Evolutionary conservation across 768 basidiomycete genomes (phyloP).

Genomic region (Nidularia sp.): DNA sequence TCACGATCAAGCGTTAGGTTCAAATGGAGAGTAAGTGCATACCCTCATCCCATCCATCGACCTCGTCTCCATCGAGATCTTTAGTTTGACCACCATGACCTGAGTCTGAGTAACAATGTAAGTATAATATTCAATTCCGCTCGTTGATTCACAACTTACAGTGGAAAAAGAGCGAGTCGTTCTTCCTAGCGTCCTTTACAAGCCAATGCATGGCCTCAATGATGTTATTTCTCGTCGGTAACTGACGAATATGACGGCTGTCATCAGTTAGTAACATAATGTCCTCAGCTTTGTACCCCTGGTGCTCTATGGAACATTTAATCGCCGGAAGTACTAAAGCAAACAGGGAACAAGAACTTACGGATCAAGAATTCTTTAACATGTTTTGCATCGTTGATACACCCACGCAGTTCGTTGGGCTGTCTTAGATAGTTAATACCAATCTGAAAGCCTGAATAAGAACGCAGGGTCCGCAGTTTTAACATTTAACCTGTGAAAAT

Average conservation of each 20-base stretch:
- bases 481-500: neutral
- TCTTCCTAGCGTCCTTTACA: conserved; percentile 58
- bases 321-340: neutral
- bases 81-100: conserved; percentile 93
- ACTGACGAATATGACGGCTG: conserved; percentile 30
- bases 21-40: conserved; percentile 1
- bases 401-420: conserved; percentile 60
- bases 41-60: conserved; percentile 81
- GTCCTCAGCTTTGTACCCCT: conserved; percentile 54
- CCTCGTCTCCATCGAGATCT: conserved; percentile 75
- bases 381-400: conserved; percentile 77
- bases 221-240: conserved; percentile 45
- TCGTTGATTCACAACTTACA: conserved; percentile 30
- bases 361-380: conserved; percentile 65
- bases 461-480: neutral
- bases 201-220: conserved; percentile 54
- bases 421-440: conserved; percentile 78
- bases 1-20: neutral
- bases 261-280: conserved; percentile 72
- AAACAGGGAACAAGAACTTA: conserved; percentile 19
- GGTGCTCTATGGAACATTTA: conserved; percentile 15
- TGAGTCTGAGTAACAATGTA: conserved; percentile 49
- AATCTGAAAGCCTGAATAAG: conserved; percentile 38
- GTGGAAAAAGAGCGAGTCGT: conserved; percentile 79
- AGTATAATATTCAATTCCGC: neutral